Percentiles rank a stretch among this genome's conserved stretches.
phyloP scores from a whole-genome alignment of 2,329 filamentous ascomycete species.

The Waltergamsia citrina region DNA sequence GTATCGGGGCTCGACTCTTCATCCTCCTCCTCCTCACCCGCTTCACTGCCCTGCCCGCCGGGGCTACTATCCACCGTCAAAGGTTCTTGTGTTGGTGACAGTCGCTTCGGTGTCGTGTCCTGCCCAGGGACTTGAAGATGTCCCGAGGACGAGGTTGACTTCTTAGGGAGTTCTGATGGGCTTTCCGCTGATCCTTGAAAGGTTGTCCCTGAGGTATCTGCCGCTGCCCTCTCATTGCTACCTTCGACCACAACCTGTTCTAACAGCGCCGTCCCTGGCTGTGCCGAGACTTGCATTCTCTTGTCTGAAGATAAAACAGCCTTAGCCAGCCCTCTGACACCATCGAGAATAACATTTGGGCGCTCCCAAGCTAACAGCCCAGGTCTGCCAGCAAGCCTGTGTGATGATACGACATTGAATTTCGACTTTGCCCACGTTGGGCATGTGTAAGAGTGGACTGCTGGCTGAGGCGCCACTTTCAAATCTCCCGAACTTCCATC shows the following conservation, averaged over 20 bases:
- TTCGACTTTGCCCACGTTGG: slow-evolving; percentile 36
- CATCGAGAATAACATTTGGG: slow-evolving; percentile 33
- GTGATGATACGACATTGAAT: slow-evolving; percentile 32
- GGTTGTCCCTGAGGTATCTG: slow-evolving; percentile 16
- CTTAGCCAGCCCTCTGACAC: slow-evolving; percentile 28
- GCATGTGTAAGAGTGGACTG: slow-evolving; percentile 26
- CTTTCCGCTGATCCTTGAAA: slow-evolving; percentile 6
- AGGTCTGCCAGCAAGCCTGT: slow-evolving; percentile 26
- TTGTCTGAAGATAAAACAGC: slow-evolving; percentile 25
- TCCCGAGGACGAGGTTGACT: background rate
- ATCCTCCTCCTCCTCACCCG: background rate
- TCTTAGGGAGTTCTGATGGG: slow-evolving; percentile 1
- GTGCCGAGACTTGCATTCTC: slow-evolving; percentile 19
- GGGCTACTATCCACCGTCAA: too few relatives aligned
- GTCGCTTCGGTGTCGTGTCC: background rate
- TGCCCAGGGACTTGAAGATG: background rate
- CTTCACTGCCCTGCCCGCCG: background rate
- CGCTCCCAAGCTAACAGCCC: slow-evolving; percentile 39
- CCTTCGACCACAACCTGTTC: slow-evolving; percentile 20
- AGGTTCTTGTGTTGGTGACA: background rate
- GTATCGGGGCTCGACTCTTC: slow-evolving; percentile 6
- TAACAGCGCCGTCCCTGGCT: slow-evolving; percentile 17
- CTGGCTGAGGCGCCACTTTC: slow-evolving; percentile 11
- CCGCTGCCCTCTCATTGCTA: slow-evolving; percentile 7
- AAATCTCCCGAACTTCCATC: background rate